phyloP scores from a whole-genome alignment of 1,284 basidiomycete genomes.

The Quambalaria eucalypti region DNA sequence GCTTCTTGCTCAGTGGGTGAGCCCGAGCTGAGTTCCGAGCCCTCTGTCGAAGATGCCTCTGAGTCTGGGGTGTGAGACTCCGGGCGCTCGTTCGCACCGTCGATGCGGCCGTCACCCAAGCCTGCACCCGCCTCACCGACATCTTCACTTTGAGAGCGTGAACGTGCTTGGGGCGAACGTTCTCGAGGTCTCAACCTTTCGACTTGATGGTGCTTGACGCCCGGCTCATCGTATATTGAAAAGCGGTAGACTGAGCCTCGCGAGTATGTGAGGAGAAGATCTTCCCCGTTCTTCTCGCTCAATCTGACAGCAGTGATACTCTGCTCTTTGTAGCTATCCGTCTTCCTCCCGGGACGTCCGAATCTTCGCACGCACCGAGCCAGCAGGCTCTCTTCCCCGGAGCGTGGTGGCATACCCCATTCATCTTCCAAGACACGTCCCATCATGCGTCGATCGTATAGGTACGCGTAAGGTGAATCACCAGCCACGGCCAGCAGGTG shows the following conservation, averaged over 20 bases:
- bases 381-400: slow-evolving; percentile 51
- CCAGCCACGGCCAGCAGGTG: slow-evolving; percentile 53
- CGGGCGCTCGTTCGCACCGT: no score
- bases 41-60: no score
- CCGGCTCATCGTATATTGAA: slow-evolving; percentile 33
- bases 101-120: no score
- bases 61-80: no score
- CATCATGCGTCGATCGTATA: slow-evolving; percentile 76
- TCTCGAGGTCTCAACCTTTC: no score
- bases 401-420: slow-evolving; percentile 58
- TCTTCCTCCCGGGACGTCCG: slow-evolving; percentile 36
- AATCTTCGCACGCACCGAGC: slow-evolving; percentile 78
- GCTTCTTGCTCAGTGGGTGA: slow-evolving; percentile 2
- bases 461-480: slow-evolving; percentile 58
- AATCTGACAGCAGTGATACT: slow-evolving; percentile 45
- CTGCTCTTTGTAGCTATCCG: neutral
- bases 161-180: no score
- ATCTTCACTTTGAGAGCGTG: no score
- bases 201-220: slow-evolving; percentile 14
- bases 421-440: slow-evolving; percentile 59
- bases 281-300: slow-evolving; percentile 27
- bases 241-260: slow-evolving; percentile 38
- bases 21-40: no score
- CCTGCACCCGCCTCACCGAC: no score
- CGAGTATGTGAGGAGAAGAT: slow-evolving; percentile 31